These are phyloP conservation scores for Ophiostoma sp. DNA, from an alignment of 2,329 filamentous ascomycete genomes.

Conservation along the genomic window DNA sequence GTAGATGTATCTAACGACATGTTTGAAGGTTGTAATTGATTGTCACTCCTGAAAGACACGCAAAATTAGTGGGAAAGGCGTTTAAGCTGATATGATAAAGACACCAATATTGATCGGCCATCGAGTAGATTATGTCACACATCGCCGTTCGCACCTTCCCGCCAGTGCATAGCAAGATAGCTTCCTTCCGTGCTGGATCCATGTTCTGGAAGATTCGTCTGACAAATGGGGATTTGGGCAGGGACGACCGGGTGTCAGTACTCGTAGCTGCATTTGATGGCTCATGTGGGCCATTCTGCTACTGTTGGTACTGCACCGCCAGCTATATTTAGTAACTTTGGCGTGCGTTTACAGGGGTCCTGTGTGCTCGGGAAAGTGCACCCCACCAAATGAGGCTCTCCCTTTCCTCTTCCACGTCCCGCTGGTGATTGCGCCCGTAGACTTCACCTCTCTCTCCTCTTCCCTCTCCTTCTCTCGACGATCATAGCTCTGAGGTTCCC, in stretches of 20 bases:
- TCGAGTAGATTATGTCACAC: background rate
- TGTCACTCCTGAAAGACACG: background rate
- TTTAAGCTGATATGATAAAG: background rate
- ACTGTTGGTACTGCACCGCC: background rate
- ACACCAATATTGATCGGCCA: background rate
- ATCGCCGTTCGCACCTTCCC: background rate
- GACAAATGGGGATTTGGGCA: constrained; percentile 2
- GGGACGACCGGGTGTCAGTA: background rate
- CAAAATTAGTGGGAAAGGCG: background rate
- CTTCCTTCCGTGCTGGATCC: background rate
- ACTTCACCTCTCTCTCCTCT: background rate
- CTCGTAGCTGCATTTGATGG: background rate
- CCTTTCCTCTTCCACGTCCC: background rate
- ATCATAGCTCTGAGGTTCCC: background rate
- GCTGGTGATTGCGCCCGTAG: background rate
- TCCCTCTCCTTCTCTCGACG: background rate
- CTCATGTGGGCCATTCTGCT: background rate
- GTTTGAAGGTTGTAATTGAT: background rate
- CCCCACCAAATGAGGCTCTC: background rate
- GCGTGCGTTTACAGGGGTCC: constrained; percentile 5
- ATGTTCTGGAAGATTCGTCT: constrained; percentile 22
- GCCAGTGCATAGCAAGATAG: background rate
- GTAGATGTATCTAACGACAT: constrained; percentile 32
- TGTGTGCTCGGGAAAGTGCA: background rate
- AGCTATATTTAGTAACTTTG: background rate